Evolutionary conservation across 176 grass and related monocot species (phyloP).

Genomic region (Carex littledalei): DNA sequence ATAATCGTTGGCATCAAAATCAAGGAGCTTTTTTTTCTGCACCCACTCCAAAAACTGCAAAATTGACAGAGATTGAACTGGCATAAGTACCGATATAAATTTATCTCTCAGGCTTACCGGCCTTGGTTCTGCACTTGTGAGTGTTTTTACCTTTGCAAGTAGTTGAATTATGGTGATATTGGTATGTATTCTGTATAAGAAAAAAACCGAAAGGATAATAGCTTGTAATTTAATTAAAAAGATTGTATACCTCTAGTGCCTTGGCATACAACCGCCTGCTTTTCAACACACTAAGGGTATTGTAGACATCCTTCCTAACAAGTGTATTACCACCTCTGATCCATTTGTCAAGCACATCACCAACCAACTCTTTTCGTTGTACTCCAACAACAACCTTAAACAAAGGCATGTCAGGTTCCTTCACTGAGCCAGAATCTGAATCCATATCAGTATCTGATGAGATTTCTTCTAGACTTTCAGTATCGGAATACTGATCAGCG

Average conservation of each 20-base stretch:
- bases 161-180: not conserved
- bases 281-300: slow-evolving; percentile 15
- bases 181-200: not conserved
- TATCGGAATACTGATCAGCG: not conserved
- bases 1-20: slow-evolving; percentile 56
- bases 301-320: slow-evolving; percentile 1
- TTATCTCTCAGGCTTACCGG: not conserved
- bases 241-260: slow-evolving; percentile 10
- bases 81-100: not conserved
- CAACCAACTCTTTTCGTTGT: not conserved
- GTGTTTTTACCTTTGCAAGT: not conserved
- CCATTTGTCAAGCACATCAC: slow-evolving; percentile 15
- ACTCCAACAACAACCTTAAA: not conserved
- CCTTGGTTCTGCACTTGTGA: not conserved
- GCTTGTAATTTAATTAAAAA: not conserved
- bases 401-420: slow-evolving; percentile 6
- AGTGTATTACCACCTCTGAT: not conserved
- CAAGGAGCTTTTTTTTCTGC: slow-evolving; percentile 36
- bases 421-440: not conserved
- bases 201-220: not conserved
- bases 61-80: not conserved
- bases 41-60: slow-evolving; percentile 76
- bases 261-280: slow-evolving; percentile 4
- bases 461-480: not conserved
- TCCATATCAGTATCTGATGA: not conserved